Evolutionary conservation across 768 basidiomycete genomes (phyloP).

Genomic region (Leucosporidium yakuticum): DNA sequence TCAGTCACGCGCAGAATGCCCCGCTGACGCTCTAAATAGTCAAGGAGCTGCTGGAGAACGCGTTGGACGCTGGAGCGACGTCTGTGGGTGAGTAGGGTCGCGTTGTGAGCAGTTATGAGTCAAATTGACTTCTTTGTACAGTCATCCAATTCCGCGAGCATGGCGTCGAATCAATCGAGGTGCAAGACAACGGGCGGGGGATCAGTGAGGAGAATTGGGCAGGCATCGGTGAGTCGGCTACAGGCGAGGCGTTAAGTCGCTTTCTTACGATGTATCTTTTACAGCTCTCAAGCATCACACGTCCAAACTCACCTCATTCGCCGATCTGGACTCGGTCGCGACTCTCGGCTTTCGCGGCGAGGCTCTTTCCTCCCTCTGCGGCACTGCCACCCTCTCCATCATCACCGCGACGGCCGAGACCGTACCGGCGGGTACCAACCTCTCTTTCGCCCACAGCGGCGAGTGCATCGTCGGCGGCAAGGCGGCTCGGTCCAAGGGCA

Average conservation of each 20-base stretch:
- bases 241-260: not conserved
- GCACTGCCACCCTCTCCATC: slow-evolving; percentile 52
- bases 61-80: slow-evolving; percentile 84
- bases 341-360: slow-evolving; percentile 97
- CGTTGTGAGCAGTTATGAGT: not conserved
- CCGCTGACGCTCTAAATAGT: slow-evolving; percentile 44
- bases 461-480: slow-evolving; percentile 22
- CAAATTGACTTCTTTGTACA: slow-evolving; percentile 40
- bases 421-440: slow-evolving; percentile 68
- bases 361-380: slow-evolving; percentile 88
- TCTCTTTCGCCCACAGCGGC: slow-evolving; percentile 46
- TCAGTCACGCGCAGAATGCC: no score
- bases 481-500: slow-evolving; percentile 53
- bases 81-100: slow-evolving; percentile 59
- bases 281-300: slow-evolving; percentile 86
- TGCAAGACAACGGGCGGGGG: slow-evolving; percentile 86
- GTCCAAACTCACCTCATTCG: slow-evolving; percentile 74
- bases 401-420: slow-evolving; percentile 65
- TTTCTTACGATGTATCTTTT: not conserved
- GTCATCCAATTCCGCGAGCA: slow-evolving; percentile 87
- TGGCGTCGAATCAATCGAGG: slow-evolving; percentile 74
- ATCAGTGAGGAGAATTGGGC: slow-evolving; percentile 72
- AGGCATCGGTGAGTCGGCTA: slow-evolving; percentile 58
- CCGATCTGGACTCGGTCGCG: slow-evolving; percentile 62
- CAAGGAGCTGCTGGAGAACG: slow-evolving; percentile 95